Conservation (phyloP, 176 grass and related monocot genomes). For the Bonia amplexicaulis region DNA sequence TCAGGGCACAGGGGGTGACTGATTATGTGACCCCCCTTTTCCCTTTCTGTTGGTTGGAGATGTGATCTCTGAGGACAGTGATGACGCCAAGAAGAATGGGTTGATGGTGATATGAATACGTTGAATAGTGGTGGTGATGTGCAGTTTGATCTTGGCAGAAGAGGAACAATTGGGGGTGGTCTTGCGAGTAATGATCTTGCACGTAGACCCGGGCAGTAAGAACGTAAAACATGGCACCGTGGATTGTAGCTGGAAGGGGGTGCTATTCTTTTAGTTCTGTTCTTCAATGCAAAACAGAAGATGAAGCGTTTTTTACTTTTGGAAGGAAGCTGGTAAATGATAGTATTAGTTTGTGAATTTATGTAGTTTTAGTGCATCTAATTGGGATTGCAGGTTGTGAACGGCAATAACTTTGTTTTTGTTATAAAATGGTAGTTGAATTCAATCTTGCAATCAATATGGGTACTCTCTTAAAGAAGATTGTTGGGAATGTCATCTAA, state of each 20-base stretch:
- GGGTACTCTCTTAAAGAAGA: not conserved
- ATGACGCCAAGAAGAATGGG: not conserved
- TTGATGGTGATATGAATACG: not conserved
- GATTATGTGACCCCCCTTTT: not conserved
- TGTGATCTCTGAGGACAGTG: not conserved
- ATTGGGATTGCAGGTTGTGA: not conserved
- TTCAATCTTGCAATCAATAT: not conserved
- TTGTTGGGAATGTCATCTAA: not conserved
- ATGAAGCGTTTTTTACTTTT: not conserved
- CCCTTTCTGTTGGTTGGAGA: not conserved
- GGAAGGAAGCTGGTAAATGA: not conserved
- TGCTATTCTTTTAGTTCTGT: not conserved
- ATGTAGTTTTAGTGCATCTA: not conserved
- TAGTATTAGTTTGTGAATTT: not conserved
- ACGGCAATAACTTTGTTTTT: not conserved
- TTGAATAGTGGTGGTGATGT: not conserved
- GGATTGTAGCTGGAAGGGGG: not conserved
- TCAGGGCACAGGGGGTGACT: not conserved
- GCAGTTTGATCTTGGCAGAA: not conserved
- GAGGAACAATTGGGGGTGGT: not conserved
- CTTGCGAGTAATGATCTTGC: not conserved
- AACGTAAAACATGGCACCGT: not conserved
- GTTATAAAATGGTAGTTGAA: not conserved
- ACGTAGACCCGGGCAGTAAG: not conserved
- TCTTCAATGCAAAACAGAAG: not conserved